Conservation (phyloP, 176 grass and related monocot species). For the Dendrocalamus sinicus region DNA sequence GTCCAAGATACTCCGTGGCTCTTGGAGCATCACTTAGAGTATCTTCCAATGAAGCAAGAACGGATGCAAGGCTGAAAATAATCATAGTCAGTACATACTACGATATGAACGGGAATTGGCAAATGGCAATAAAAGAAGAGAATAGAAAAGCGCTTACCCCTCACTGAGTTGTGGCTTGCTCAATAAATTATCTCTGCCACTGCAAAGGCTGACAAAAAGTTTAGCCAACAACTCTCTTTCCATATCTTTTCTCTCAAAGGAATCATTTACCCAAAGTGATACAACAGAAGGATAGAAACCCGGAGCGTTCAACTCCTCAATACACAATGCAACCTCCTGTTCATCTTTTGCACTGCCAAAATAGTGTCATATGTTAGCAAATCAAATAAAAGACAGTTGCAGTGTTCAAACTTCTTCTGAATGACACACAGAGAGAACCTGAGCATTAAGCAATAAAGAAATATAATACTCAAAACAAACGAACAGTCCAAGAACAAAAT, state of each 20-base stretch:
- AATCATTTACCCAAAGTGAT: slow-evolving; percentile 91
- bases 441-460: not conserved
- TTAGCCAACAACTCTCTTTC: slow-evolving; percentile 85
- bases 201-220: slow-evolving; percentile 83
- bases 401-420: not conserved
- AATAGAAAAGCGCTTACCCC: slow-evolving; percentile 59
- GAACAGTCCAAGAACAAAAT: not conserved
- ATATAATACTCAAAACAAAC: not conserved
- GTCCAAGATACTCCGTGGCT: slow-evolving; percentile 81
- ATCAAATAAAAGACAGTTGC: slow-evolving; percentile 1
- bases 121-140: not conserved
- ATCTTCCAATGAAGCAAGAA: slow-evolving; percentile 82
- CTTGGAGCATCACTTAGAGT: slow-evolving; percentile 88
- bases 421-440: not conserved
- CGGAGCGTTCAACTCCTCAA: slow-evolving; percentile 92
- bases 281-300: slow-evolving; percentile 76
- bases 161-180: slow-evolving; percentile 65
- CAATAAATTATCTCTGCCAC: slow-evolving; percentile 63
- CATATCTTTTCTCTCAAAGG: slow-evolving; percentile 88
- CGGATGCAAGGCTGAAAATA: slow-evolving; percentile 60
- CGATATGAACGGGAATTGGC: not conserved
- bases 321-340: slow-evolving; percentile 81
- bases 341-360: slow-evolving; percentile 86
- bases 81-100: slow-evolving; percentile 19
- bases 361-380: slow-evolving; percentile 36